Evolutionary conservation across 768 basidiomycete genomes (phyloP), one percentile per base, ranked within the genome.

Genomic region (Cyclocybe cylindracea): DNA sequence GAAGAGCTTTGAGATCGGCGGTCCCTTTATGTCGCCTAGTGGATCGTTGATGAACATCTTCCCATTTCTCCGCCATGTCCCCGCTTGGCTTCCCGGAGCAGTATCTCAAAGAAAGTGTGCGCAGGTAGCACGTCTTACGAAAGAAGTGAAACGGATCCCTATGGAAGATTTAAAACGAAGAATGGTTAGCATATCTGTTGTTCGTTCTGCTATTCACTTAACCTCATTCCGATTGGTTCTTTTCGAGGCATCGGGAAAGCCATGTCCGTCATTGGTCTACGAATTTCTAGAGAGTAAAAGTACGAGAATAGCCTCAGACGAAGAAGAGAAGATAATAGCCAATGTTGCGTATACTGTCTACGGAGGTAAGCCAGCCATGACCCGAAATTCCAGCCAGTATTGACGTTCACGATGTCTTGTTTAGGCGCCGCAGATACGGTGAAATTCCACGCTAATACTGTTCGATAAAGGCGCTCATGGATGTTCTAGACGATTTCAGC

Each of bases 1-100:
- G 33, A 54, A 61, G 10, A 64, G 67, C 11, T 54, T 65, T 14
- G 42, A 61, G 10, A 53, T 66, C 48, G 41, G 68, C 48, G 32
- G 51, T 50, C 16, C 60, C 54, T 33, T 66, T 11, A 16, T 55
- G 2, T 31, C 40, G 5, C 50, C 55, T 31, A 43, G 57, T 14
- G 45, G 45, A 2, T 53, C 51, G 7, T 11, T 54, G 2, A 42
- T 58, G 10, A 60, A 60, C 33, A 46, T 48, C 10, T 35, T 64
- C 11, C 63, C 63, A 10, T 5, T 53, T 13, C 43, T 64, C 10
- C 47, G 45, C 16, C 36, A 56, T 29, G 31, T 64, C 5, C 63
- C 63, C 5, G 33, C 44, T 3, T 63, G 61, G 61, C 40, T 58
- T 16, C 61, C 61, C n/a, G 57, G 60, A 11, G 46, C 57, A 9